phyloP scores from a whole-genome alignment of 164 flowering plant species.

The Warburgia ugandensis region DNA sequence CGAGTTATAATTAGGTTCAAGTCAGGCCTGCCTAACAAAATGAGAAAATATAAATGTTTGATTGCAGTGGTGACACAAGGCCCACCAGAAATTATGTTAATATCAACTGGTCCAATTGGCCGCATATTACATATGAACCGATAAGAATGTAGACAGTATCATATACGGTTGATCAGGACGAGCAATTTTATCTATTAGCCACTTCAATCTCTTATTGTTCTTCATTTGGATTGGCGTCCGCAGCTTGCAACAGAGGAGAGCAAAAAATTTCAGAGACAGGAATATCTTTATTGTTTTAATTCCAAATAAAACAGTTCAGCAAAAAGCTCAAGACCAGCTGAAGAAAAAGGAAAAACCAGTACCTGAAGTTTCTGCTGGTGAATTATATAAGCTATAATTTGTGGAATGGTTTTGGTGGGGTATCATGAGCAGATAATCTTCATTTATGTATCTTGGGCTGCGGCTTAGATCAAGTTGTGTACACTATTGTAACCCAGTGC shows the following conservation, averaged over 20 bases:
- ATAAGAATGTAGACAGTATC: no score
- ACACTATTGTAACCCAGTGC: constrained; percentile 14
- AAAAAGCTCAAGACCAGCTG: constrained; percentile 53
- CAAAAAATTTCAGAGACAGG: constrained; percentile 62
- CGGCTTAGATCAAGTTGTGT: constrained; percentile 12
- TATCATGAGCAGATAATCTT: constrained; percentile 11
- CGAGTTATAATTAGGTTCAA: no score
- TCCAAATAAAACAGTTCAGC: constrained; percentile 59
- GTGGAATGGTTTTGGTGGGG: constrained; percentile 3
- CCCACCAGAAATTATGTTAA: no score
- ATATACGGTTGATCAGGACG: no score
- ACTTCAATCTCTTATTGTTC: no score
- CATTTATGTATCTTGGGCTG: constrained; percentile 2
- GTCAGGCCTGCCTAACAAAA: no score
- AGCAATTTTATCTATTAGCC: no score
- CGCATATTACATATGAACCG: no score
- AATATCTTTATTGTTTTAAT: constrained; percentile 55
- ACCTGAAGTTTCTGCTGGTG: constrained; percentile 50
- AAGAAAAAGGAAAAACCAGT: constrained; percentile 50
- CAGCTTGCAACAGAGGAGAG: constrained; percentile 78
- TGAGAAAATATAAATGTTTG: no score
- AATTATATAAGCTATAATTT: constrained; percentile 15
- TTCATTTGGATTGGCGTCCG: constrained; percentile 10
- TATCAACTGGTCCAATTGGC: no score
- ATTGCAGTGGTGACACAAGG: no score